Evolutionary conservation across 768 basidiomycete species (phyloP), one percentile per base, ranked within the genome.

Genomic region (Tulasnella sp.): DNA sequence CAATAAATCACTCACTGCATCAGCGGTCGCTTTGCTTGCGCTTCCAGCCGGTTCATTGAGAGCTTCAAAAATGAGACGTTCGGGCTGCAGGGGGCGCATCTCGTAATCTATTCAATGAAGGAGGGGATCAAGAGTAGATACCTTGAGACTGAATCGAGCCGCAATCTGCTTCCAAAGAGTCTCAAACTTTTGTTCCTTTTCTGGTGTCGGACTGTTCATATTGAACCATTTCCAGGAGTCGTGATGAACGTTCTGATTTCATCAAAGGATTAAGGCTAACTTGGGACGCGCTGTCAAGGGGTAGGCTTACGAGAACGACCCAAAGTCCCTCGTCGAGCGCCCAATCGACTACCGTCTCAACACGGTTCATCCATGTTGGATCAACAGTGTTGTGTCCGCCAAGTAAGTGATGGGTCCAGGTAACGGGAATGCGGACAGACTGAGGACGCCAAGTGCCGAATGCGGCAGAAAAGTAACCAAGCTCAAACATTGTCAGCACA

Each of bases 291-390:
- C 5, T 55, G 51, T 55, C n/a, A 15, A 18, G n/a, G 16, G 51
- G 16, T 3, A 18, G 16, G 16, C 40, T 55, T 55, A 55, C 51
- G n/a, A 55, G 5, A 55, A 71, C 5, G 18, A 29, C 70, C 70
- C 70, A 71, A 42, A 71, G 35, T 16, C 70, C 70, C 35, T 46
- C 44, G n/a, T 37, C 71, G 11, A 73, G 71, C 11, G 71, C 71
- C 71, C n/a, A n/a, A 32, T 73, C 71, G 15, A 73, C 71, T 18
- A 73, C 71, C 13, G 71, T 15, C 35, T 73, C 71, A 18, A 73
- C 71, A 48, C 71, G 71, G 26, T 40, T 73, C 71, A 73, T 73
- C 71, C 71, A 73, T 6, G 71, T 73, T n/a, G 71, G 71, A 29
- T 73, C 71, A 9, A 73, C 71, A 11, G 71, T 73, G 46, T 73